Percentiles rank a stretch among this genome's conserved stretches.
phyloP scores from a whole-genome alignment of 768 basidiomycete genomes.

The Vararia minispora region DNA sequence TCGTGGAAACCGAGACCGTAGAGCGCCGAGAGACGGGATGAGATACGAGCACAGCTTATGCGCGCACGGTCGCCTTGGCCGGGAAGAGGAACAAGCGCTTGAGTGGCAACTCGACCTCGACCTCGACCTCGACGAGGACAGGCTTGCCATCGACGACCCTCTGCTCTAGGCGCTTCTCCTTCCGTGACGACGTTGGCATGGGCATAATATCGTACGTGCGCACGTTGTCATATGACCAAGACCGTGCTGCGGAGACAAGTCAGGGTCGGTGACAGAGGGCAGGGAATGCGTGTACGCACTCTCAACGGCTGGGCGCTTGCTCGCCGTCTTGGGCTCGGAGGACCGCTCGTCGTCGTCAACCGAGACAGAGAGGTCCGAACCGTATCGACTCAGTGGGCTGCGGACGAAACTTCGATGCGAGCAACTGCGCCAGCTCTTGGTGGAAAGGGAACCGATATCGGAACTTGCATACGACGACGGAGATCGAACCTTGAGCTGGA shows the following conservation, averaged over 20 bases:
- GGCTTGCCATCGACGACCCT: constrained; percentile 39
- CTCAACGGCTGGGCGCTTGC: constrained; percentile 36
- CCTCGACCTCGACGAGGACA: constrained; percentile 38
- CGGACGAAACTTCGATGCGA: constrained; percentile 17
- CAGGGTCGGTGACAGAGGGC: constrained; percentile 4
- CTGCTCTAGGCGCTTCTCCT: constrained; percentile 38
- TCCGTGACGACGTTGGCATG: constrained; percentile 33
- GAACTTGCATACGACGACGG: constrained; percentile 16
- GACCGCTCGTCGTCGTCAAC: constrained; percentile 18
- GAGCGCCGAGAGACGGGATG: too few relatives aligned
- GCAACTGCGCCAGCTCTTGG: constrained; percentile 11
- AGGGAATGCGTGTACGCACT: constrained; percentile 26
- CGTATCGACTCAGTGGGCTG: constrained; percentile 29
- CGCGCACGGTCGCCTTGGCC: constrained; percentile 27
- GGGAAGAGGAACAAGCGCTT: constrained; percentile 68
- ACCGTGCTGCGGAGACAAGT: constrained; percentile 34
- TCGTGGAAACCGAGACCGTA: too few relatives aligned
- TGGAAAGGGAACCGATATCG: constrained; percentile 14
- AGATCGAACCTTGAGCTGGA: constrained; percentile 28
- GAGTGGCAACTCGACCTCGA: constrained; percentile 41
- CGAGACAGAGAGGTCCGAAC: constrained; percentile 29
- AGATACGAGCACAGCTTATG: too few relatives aligned
- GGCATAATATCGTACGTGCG: constrained; percentile 57
- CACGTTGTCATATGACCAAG: constrained; percentile 70
- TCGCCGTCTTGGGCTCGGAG: constrained; percentile 17